phyloP scores from a whole-genome alignment of 352 stramenopile species.

The Phytopythium delawarense region DNA sequence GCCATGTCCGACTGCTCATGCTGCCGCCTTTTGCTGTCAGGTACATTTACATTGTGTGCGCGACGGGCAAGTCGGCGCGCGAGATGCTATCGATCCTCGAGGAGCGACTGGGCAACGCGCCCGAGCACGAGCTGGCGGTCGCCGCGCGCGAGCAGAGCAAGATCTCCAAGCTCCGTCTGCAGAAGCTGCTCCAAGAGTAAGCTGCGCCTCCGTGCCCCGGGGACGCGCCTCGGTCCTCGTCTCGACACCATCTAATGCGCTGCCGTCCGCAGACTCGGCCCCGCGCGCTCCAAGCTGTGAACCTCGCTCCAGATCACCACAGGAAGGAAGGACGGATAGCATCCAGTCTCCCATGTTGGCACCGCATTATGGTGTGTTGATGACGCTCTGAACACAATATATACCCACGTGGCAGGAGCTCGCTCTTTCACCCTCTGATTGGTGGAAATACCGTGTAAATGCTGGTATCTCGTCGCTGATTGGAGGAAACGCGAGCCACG shows the following conservation, averaged over 20 bases:
- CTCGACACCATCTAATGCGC: too few species aligned
- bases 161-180: slow-evolving; percentile 67
- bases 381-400: too few species aligned
- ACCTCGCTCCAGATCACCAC: not conserved
- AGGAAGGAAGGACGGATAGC: not conserved
- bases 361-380: too few species aligned
- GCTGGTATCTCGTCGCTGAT: not conserved
- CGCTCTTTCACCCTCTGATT: not conserved
- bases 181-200: slow-evolving; percentile 68
- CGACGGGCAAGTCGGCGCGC: slow-evolving; percentile 66
- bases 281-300: slow-evolving; percentile 3
- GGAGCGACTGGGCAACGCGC: slow-evolving; percentile 39
- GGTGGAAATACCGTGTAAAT: not conserved
- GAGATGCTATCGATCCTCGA: slow-evolving; percentile 77
- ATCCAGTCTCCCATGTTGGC: too few species aligned
- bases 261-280: not conserved
- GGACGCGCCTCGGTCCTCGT: too few species aligned
- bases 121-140: slow-evolving; percentile 45
- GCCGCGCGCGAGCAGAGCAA: slow-evolving; percentile 71
- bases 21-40: slow-evolving; percentile 11
- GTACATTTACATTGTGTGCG: slow-evolving; percentile 82
- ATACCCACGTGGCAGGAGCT: too few species aligned
- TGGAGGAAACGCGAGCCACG: not conserved
- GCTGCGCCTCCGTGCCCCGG: not conserved
- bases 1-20: not conserved